Conservation (phyloP, 257 asterid species). For the Schizonepeta tenuifolia region DNA sequence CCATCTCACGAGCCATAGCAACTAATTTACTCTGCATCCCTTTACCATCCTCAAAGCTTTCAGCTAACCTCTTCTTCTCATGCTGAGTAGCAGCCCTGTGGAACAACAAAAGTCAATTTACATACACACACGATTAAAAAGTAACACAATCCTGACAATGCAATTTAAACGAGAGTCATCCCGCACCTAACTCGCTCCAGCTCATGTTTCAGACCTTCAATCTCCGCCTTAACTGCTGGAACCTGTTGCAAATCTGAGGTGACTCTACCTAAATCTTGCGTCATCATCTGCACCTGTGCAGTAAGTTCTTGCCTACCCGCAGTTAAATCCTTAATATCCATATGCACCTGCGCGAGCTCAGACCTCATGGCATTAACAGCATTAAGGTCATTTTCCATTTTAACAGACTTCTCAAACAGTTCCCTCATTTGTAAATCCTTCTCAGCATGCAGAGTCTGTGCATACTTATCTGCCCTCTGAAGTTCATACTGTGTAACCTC, state of each 20-base stretch:
- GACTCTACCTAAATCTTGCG: slow-evolving; percentile 81
- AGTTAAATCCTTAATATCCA: slow-evolving; percentile 79
- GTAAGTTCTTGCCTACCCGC: slow-evolving; percentile 78
- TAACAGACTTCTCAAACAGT: slow-evolving; percentile 73
- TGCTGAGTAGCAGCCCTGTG: slow-evolving; percentile 86
- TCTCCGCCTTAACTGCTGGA: slow-evolving; percentile 80
- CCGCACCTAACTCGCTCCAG: slow-evolving; percentile 78
- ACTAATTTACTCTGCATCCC: slow-evolving; percentile 83
- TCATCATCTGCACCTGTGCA: slow-evolving; percentile 78
- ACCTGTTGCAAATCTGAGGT: slow-evolving; percentile 75
- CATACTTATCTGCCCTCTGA: slow-evolving; percentile 79
- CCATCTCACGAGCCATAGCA: slow-evolving; percentile 89
- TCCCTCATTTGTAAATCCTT: slow-evolving; percentile 73
- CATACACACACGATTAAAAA: background rate
- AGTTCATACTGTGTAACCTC: slow-evolving; percentile 82
- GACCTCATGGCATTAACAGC: slow-evolving; percentile 72
- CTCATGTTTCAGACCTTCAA: slow-evolving; percentile 69
- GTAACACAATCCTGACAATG: background rate
- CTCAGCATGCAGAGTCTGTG: slow-evolving; percentile 68
- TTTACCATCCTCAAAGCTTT: slow-evolving; percentile 91
- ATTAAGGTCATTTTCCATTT: slow-evolving; percentile 78
- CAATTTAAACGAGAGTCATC: background rate
- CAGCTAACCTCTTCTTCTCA: slow-evolving; percentile 90
- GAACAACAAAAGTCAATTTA: slow-evolving; percentile 10
- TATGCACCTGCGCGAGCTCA: slow-evolving; percentile 80